Evolutionary conservation across 805 yeast species (phyloP).

Genomic region (Kregervanrija delftensis): DNA sequence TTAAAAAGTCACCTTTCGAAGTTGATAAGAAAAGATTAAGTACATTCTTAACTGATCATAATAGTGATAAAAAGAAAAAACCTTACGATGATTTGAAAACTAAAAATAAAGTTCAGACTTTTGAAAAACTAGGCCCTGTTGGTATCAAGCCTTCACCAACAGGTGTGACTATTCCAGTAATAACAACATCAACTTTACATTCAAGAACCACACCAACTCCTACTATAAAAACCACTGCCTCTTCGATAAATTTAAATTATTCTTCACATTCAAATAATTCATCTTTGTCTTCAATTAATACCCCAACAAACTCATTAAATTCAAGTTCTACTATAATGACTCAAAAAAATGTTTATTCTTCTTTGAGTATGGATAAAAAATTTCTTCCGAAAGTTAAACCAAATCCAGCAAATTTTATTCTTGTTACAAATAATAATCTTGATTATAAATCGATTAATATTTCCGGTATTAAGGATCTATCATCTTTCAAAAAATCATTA

Average conservation of each 20-base stretch:
- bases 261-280: no score
- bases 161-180: slow-evolving; percentile 28
- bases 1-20: slow-evolving; percentile 11
- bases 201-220: slow-evolving; percentile 2
- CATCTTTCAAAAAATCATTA: slow-evolving; percentile 33
- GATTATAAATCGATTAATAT: slow-evolving; percentile 46
- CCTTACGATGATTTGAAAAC: background rate
- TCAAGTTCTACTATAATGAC: no score
- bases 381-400: slow-evolving; percentile 29
- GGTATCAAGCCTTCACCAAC: slow-evolving; percentile 29
- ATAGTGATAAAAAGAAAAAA: slow-evolving; percentile 10
- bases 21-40: slow-evolving; percentile 15
- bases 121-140: slow-evolving; percentile 29
- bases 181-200: slow-evolving; percentile 23
- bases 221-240: no score
- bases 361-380: slow-evolving; percentile 24
- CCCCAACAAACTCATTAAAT: no score
- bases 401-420: slow-evolving; percentile 32
- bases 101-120: slow-evolving; percentile 6
- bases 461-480: slow-evolving; percentile 22
- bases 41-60: slow-evolving; percentile 10
- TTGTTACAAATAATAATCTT: slow-evolving; percentile 60
- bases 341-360: no score
- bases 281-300: no score
- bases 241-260: no score